Evolutionary conservation across 2,329 filamentous ascomycete species (phyloP).

Genomic region (Cordyceps fumosorosea): DNA sequence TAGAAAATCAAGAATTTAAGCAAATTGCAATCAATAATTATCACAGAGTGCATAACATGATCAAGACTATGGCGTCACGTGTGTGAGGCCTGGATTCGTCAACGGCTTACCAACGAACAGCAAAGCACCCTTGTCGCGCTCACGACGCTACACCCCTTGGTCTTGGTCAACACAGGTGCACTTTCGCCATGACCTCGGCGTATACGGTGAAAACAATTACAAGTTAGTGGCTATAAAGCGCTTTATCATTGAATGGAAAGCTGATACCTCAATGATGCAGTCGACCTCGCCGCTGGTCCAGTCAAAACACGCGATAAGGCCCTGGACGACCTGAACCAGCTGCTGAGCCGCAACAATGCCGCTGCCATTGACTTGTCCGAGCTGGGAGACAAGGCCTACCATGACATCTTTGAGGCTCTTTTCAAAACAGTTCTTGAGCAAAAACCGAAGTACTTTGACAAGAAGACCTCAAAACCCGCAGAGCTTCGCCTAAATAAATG

Average conservation of each 20-base stretch:
- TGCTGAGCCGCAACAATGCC: slow-evolving; percentile 32
- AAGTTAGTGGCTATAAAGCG: background rate
- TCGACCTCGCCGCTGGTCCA: slow-evolving; percentile 1
- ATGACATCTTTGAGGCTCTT: slow-evolving; percentile 72
- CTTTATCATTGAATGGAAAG: background rate
- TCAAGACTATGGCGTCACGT: background rate
- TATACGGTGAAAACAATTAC: slow-evolving; percentile 11
- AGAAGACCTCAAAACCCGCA: slow-evolving; percentile 39
- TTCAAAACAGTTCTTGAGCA: slow-evolving; percentile 65
- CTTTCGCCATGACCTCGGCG: slow-evolving; percentile 6
- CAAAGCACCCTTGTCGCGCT: background rate
- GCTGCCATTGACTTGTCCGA: slow-evolving; percentile 30
- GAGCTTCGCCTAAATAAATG: slow-evolving; percentile 58
- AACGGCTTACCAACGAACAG: background rate
- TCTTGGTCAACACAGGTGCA: background rate
- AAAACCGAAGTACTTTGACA: slow-evolving; percentile 55
- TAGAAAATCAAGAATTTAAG: too few relatives aligned
- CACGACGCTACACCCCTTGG: background rate
- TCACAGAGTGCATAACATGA: too few relatives aligned
- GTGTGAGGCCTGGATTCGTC: background rate
- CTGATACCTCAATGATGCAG: background rate
- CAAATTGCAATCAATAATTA: too few relatives aligned
- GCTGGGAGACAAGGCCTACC: slow-evolving; percentile 71
- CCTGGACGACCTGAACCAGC: slow-evolving; percentile 33
- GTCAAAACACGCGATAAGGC: slow-evolving; percentile 33